A percentile compares a stretch with the other conserved stretches of the same genome.
These are phyloP conservation scores for Trichocladium antarcticum DNA, from an alignment of 495 filamentous ascomycete genomes.

Conservation along the genomic window DNA sequence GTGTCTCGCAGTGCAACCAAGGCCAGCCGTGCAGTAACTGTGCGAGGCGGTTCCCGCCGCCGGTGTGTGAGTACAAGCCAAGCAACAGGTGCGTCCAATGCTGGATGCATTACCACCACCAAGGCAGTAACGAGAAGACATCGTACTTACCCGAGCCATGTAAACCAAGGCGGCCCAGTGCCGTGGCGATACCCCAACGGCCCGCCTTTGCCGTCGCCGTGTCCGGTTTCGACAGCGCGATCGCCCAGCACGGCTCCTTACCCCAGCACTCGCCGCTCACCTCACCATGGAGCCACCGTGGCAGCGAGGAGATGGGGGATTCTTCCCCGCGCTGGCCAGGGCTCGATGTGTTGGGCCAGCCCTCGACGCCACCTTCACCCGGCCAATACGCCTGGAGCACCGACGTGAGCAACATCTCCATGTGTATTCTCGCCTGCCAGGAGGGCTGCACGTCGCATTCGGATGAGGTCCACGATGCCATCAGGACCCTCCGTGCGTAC, in stretches of 20 bases:
- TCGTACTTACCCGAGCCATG: neutral
- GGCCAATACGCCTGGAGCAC: conserved; percentile 18
- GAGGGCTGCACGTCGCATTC: conserved; percentile 23
- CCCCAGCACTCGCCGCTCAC: conserved; percentile 3
- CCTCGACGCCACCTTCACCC: neutral
- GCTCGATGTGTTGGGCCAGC: conserved; percentile 8
- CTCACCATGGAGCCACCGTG: conserved; percentile 11
- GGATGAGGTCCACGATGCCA: conserved; percentile 22
- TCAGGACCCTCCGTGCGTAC: conserved; percentile 17
- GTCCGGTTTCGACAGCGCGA: conserved; percentile 1
- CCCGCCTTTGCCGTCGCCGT: conserved; percentile 20
- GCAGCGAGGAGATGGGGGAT: conserved; percentile 6
- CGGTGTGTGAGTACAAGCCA: conserved; percentile 28
- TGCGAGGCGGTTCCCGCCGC: conserved; percentile 29
- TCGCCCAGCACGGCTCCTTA: conserved; percentile 4
- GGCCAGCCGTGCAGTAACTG: conserved; percentile 33
- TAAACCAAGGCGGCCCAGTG: conserved; percentile 15
- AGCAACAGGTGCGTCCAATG: conserved; percentile 20
- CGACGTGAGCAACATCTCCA: conserved; percentile 5
- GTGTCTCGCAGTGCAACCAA: conserved; percentile 27
- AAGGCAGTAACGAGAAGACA: neutral
- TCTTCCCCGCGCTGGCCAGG: conserved; percentile 13
- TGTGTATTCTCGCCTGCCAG: conserved; percentile 14
- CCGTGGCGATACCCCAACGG: conserved; percentile 9
- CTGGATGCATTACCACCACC: neutral